Percentiles rank a stretch among this genome's conserved stretches.
Evolutionary conservation across 139 green algal genomes (phyloP).

Genomic region (Limnomonas spitsbergensis): DNA sequence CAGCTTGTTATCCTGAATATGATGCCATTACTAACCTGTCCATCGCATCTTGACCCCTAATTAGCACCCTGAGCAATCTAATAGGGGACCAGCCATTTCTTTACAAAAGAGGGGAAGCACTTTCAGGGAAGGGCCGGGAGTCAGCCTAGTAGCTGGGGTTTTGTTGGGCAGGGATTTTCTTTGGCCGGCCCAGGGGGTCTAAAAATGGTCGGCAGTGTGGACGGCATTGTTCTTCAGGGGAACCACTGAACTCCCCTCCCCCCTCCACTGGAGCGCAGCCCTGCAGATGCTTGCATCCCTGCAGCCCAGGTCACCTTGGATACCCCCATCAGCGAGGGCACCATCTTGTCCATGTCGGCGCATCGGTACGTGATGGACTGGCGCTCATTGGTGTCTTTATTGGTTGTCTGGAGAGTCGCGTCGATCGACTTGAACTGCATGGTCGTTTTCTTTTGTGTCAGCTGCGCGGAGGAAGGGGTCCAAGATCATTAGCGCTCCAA

Average conservation of each 20-base stretch:
- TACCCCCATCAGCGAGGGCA: constrained; percentile 93
- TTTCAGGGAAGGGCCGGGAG: no score
- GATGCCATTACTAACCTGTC: background rate
- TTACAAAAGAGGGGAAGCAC: no score
- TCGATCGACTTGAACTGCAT: constrained; percentile 87
- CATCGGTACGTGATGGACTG: constrained; percentile 45
- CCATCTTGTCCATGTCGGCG: constrained; percentile 86
- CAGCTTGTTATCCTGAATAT: background rate
- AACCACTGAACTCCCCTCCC: no score
- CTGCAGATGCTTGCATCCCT: no score
- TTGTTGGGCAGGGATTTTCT: no score
- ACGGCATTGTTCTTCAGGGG: no score
- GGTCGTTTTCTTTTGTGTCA: constrained; percentile 60
- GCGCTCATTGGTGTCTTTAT: constrained; percentile 69
- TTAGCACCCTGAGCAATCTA: no score
- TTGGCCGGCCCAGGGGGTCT: no score
- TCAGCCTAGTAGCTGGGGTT: no score
- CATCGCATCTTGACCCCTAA: background rate
- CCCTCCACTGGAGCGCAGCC: no score
- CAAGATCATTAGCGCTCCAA: background rate
- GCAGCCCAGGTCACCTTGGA: constrained; percentile 65
- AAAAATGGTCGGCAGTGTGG: no score
- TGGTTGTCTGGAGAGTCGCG: constrained; percentile 63
- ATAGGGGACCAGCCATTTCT: no score
- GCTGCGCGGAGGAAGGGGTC: constrained; percentile 17